Evolutionary conservation across 139 green algal species (phyloP), one percentile per base, ranked within the genome.

Genomic region (Micractinium sp.): DNA sequence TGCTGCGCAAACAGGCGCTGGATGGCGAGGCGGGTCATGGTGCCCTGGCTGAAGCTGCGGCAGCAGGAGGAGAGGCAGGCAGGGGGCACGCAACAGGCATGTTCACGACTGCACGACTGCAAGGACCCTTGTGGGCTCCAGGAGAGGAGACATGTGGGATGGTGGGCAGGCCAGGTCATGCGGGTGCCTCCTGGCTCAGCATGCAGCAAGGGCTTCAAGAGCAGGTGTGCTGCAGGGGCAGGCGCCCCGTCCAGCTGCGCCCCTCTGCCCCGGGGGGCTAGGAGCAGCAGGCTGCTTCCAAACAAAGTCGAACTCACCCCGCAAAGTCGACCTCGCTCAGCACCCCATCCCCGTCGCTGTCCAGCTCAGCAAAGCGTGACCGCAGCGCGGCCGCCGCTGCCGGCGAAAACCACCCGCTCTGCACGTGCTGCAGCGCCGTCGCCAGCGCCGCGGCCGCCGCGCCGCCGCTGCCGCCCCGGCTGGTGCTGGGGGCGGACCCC

Each of bases 1-100:
- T 96, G 94, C 91, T 95, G 92, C 83, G 95, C 93, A 90, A 96
- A 97, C 36, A 97, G 92, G 63, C 95, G 93, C 12, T 87, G 73
- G 38, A 96, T 92, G 92, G 95, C 95, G 3, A 96, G 89, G 16
- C 88, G 89, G 0, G 85, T 93, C 92, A 97, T 96, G 67, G 94
- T 94, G 60, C 93, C 92, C 31, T 89, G 87, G 75, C 89, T 92
- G 90, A 96, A 93, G 86, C 94, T 93, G 85, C 87, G 90, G 75
- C 1, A 7, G 16, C 7, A 78, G 71, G 29, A 41, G 71, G 31
- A 20, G 67, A n/a, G 18, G 67, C 67, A 13, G 9, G 29, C 18
- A n/a, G 66, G 20, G 66, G 66, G 66, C 16, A 31, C 20, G 66
- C 66, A 74, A 20, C 18, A 74, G 66, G 73, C 67, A n/a, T n/a